Evolutionary conservation across 2,329 filamentous ascomycete genomes (phyloP), one percentile per base, ranked within the genome.

Genomic region (Sporothrix luriei): DNA sequence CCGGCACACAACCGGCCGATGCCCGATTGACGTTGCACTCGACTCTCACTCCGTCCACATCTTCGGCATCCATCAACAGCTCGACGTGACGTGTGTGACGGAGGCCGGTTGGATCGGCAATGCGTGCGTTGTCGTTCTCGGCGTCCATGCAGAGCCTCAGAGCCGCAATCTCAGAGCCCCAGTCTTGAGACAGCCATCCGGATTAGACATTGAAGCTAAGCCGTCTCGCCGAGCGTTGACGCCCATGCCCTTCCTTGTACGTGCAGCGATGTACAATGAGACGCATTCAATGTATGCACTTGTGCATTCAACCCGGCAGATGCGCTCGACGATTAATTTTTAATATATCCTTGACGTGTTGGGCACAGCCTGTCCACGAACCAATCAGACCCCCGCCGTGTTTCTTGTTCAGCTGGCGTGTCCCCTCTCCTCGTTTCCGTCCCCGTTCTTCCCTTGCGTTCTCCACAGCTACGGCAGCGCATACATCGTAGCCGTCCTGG

Each of bases 381-480:
- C 61, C 61, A 64, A 48, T 64, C 43, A 64, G 16, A 49, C 61
- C 64, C 62, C 24, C 24, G 66, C 21, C 38, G 38, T 68, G 54
- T 61, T 68, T 40, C 66, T 68, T 48, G 65, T 57, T 68, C 66
- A 68, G 66, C 66, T 68, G 66, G 52, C 46, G 24, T 59, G 66
- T 6, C 66, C 46, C 24, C 54, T n/a, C 54, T 40, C 29, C 29
- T 38, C 54, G 9, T 29, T n/a, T n/a, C n/a, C n/a, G n/a, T 24
- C 14, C 10, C 21, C 51, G 10, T 26, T 13, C 13, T 26, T 13
- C 13, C 6, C n/a, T 54, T 24, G 4, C n/a, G 5, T n/a, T 49
- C 16, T 19, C 16, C n/a, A n/a, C 29, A 38, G 29, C 54, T 33
- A 33, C 33, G 33, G 43, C 11, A n/a, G n/a, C n/a, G n/a, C n/a